Evolutionary conservation across 179 eudicot species (phyloP).

Genomic region (Silene vulgaris): DNA sequence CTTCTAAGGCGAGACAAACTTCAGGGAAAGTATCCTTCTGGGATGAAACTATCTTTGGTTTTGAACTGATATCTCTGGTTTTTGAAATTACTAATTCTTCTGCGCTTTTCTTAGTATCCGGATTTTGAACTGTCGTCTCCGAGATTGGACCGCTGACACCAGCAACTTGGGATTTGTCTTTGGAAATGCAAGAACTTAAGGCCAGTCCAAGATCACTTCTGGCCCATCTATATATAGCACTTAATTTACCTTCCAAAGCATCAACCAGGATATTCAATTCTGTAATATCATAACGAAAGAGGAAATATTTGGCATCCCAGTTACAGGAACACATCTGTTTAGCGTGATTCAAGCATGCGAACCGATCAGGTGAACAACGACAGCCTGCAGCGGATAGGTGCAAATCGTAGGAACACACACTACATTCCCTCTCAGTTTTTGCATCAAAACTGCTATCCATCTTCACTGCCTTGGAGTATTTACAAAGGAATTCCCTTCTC

Average conservation of each 20-base stretch:
- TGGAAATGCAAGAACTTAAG: slow-evolving; percentile 57
- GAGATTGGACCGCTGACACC: slow-evolving; percentile 31
- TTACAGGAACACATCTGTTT: slow-evolving; percentile 80
- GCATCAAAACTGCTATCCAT: slow-evolving; percentile 92
- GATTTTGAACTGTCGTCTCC: slow-evolving; percentile 31
- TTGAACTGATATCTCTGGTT: slow-evolving; percentile 32
- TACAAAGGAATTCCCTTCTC: slow-evolving; percentile 82
- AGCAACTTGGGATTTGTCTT: slow-evolving; percentile 38
- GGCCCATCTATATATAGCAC: slow-evolving; percentile 91
- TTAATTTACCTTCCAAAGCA: slow-evolving; percentile 93
- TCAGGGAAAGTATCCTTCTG: slow-evolving; percentile 34
- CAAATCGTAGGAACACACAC: slow-evolving; percentile 77
- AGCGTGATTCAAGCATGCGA: slow-evolving; percentile 84
- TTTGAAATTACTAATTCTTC: slow-evolving; percentile 24
- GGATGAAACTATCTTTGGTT: slow-evolving; percentile 23
- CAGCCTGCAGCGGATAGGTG: slow-evolving; percentile 93
- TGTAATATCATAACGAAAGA: slow-evolving; percentile 68
- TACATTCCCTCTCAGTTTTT: slow-evolving; percentile 83
- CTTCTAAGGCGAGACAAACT: slow-evolving; percentile 39
- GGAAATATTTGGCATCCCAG: slow-evolving; percentile 72
- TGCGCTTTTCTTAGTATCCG: slow-evolving; percentile 26
- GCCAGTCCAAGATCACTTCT: slow-evolving; percentile 79
- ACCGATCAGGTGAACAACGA: slow-evolving; percentile 77
- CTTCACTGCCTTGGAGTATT: slow-evolving; percentile 56
- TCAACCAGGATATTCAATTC: slow-evolving; percentile 77